Evolutionary conservation across 441 rosid species (phyloP), one percentile per base, ranked within the genome.

Genomic region (Pelargonium cotyledonis): DNA sequence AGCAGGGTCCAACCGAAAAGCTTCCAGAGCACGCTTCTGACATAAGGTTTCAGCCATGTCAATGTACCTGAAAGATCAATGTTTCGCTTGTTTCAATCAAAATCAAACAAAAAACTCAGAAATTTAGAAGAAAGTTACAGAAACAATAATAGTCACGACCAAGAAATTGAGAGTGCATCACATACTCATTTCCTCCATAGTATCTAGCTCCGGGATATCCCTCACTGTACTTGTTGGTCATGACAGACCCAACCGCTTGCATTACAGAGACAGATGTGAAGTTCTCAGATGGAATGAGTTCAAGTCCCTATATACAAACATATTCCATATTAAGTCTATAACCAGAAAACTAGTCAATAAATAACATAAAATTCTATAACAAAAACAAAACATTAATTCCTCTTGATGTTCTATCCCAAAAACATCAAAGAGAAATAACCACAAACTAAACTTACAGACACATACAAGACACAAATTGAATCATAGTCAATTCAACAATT

Each of bases 201-300:
- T 91, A 91, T 91, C 97, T 83, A 0, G 97, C 96, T 75, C 97
- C 96, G 9, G 96, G 97, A 76, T 92, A 92, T 63, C 97, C 97
- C 85, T 92, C 97, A 85, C 97, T 92, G 77, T 92, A 92, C 77
- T 92, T 92, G 83, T 92, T 92, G 73, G 97, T 92, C 97, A 88
- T 91, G 55, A 88, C 79, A 55, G 95, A 89, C n/a, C 91, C 95
- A 75, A 89, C 92, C 63, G 95, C 90, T 89, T 87, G 91, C 95
- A 92, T 89, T 70, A 92, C 96, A 0, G 97, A 89, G 18, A 83
- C 79, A 16, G 97, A 92, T n/a, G 97, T 92, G 85, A 92, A 92
- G 76, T 92, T 92, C 85, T 92, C 97, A 0, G 97, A 92, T 46
- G 97, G 97, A 58, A 92, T 92, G 65, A 92, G 95, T 69, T 92